Percentiles rank a stretch among this genome's conserved stretches.
Evolutionary conservation across 2,329 filamentous ascomycete species (phyloP).

Genomic region (Paracamarosporium sp.): DNA sequence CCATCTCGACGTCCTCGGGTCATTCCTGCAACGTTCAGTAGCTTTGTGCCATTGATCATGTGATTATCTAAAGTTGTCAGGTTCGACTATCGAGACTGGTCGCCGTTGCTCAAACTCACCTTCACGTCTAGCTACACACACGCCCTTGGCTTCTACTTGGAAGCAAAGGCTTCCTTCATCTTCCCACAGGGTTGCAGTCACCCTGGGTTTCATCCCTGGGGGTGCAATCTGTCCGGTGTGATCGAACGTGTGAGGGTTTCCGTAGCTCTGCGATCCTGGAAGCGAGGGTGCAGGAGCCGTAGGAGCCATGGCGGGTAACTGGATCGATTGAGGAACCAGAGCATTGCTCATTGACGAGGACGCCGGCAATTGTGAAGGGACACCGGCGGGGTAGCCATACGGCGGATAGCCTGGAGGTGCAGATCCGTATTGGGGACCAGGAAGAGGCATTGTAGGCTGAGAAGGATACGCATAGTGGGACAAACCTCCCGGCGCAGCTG

Average conservation of each 20-base stretch:
- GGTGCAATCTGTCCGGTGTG: slow-evolving; percentile 92
- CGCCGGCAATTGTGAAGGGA: slow-evolving; percentile 76
- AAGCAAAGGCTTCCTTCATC: slow-evolving; percentile 98
- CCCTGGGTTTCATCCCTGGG: slow-evolving; percentile 92
- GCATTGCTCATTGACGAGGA: slow-evolving; percentile 72
- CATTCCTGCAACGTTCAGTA: slow-evolving; percentile 97
- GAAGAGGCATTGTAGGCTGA: slow-evolving; percentile 77
- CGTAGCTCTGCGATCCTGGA: slow-evolving; percentile 40
- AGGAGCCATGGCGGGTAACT: slow-evolving; percentile 56
- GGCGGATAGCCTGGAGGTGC: slow-evolving; percentile 65
- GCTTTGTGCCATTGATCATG: slow-evolving; percentile 98
- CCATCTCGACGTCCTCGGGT: slow-evolving; percentile 93
- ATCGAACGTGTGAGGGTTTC: slow-evolving; percentile 68
- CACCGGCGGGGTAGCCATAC: slow-evolving; percentile 78
- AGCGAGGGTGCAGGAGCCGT: slow-evolving; percentile 35
- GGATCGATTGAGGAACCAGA: slow-evolving; percentile 74
- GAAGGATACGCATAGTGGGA: slow-evolving; percentile 74
- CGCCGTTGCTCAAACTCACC: slow-evolving; percentile 58
- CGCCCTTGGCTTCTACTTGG: slow-evolving; percentile 93
- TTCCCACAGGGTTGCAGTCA: slow-evolving; percentile 97
- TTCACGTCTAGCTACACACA: slow-evolving; percentile 93
- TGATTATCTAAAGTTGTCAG: slow-evolving; percentile 74
- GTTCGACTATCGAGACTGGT: background rate
- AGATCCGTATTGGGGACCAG: slow-evolving; percentile 72
- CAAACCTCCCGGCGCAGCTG: slow-evolving; percentile 75